phyloP scores from a whole-genome alignment of 1,139 yeast genomes.

The Saccharomyces hybrid region DNA sequence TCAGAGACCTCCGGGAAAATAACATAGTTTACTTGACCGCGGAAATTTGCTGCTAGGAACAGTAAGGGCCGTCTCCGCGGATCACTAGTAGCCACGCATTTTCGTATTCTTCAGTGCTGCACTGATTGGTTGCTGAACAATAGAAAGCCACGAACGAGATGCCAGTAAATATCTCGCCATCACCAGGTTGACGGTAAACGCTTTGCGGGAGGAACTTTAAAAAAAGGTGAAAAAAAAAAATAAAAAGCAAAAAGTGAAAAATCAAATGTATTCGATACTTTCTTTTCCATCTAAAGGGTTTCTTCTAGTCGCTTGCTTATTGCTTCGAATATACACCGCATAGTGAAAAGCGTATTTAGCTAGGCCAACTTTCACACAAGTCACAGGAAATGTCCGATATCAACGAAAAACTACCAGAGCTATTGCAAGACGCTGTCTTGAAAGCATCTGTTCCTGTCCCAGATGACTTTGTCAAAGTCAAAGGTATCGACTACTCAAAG shows the following conservation, averaged over 20 bases:
- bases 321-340: not conserved
- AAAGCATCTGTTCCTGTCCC: conserved; percentile 84
- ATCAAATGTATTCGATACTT: not conserved
- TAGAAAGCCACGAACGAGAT: conserved; percentile 2
- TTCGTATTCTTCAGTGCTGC: not conserved
- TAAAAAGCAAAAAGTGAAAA: not conserved
- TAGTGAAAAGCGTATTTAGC: not conserved
- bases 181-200: conserved; percentile 1
- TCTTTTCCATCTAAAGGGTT: not conserved
- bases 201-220: not conserved
- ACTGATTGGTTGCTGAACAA: conserved; percentile 3
- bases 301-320: not conserved
- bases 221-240: not conserved
- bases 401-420: conserved; percentile 44
- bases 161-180: not conserved
- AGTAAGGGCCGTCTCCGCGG: no score
- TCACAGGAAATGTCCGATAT: conserved; percentile 9
- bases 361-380: not conserved
- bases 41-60: not conserved
- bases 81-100: no score
- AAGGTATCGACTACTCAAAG: conserved; percentile 81
- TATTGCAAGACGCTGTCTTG: conserved; percentile 82
- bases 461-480: conserved; percentile 63
- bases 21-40: not conserved
- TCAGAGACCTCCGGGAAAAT: not conserved